phyloP scores from a whole-genome alignment of 345 rosid genomes.

The Schrenkiella parvula region DNA sequence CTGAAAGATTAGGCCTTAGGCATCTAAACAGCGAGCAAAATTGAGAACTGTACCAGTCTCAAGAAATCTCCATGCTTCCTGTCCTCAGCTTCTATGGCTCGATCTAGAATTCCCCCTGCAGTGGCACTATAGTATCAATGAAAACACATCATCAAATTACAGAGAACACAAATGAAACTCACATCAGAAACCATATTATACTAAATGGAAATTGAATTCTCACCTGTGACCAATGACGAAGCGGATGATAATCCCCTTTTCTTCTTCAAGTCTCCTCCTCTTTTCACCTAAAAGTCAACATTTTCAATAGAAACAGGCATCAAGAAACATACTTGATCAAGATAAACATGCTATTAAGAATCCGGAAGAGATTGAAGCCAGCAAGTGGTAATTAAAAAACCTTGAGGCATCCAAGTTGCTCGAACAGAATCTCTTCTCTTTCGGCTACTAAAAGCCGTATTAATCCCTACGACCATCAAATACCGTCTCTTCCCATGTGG shows the following conservation, averaged over 20 bases:
- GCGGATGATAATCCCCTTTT: slow-evolving; percentile 81
- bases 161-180: neutral
- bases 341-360: neutral
- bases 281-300: slow-evolving; percentile 57
- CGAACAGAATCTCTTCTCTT: slow-evolving; percentile 96
- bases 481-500: slow-evolving; percentile 52
- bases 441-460: slow-evolving; percentile 94
- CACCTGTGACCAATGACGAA: slow-evolving; percentile 95
- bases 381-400: slow-evolving; percentile 33
- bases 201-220: neutral
- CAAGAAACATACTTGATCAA: neutral
- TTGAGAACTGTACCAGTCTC: slow-evolving; percentile 55
- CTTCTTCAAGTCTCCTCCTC: slow-evolving; percentile 83
- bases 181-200: neutral
- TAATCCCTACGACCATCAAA: slow-evolving; percentile 90
- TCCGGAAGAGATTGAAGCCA: neutral
- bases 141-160: neutral
- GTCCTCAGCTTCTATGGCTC: slow-evolving; percentile 91
- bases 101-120: slow-evolving; percentile 84
- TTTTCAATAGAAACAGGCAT: neutral
- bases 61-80: slow-evolving; percentile 86
- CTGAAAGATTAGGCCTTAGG: neutral
- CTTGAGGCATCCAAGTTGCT: slow-evolving; percentile 96
- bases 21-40: neutral
- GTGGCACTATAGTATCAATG: slow-evolving; percentile 57